Conservation (phyloP, 2,329 filamentous ascomycete species). For the Ambrosiella xylebori region DNA sequence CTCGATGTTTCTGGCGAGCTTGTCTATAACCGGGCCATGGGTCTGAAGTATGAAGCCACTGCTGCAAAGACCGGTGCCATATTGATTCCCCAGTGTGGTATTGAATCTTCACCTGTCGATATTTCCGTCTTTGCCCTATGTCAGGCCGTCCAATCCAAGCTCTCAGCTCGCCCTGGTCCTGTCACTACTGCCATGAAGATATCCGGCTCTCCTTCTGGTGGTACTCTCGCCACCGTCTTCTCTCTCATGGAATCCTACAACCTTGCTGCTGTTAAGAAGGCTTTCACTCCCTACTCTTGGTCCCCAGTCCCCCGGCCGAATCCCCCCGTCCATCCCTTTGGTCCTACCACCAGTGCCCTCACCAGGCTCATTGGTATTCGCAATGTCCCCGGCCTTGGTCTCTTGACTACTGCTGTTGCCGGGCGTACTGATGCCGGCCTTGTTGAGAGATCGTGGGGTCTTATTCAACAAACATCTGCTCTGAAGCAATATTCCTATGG, state of each 20-base stretch:
- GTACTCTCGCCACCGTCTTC: constrained; percentile 51
- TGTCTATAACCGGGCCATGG: constrained; percentile 41
- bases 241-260: constrained; percentile 36
- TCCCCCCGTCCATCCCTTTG: not conserved
- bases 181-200: constrained; percentile 35
- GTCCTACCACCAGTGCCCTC: not conserved
- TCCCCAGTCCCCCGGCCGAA: constrained; percentile 35
- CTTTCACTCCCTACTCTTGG: constrained; percentile 34
- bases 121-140: constrained; percentile 38
- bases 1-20: constrained; percentile 45
- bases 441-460: constrained; percentile 46
- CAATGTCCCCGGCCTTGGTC: constrained; percentile 33
- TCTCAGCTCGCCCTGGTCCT: constrained; percentile 33
- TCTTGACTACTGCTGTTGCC: constrained; percentile 35
- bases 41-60: constrained; percentile 35
- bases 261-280: constrained; percentile 28
- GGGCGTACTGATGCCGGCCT: constrained; percentile 33
- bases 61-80: constrained; percentile 38
- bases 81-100: constrained; percentile 42
- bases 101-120: constrained; percentile 47
- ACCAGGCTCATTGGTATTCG: constrained; percentile 30
- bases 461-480: constrained; percentile 30
- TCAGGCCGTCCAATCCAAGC: constrained; percentile 30
- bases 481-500: constrained; percentile 36
- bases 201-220: constrained; percentile 38